phyloP scores from a whole-genome alignment of 495 filamentous ascomycete genomes.

The Cetradonia linearis region DNA sequence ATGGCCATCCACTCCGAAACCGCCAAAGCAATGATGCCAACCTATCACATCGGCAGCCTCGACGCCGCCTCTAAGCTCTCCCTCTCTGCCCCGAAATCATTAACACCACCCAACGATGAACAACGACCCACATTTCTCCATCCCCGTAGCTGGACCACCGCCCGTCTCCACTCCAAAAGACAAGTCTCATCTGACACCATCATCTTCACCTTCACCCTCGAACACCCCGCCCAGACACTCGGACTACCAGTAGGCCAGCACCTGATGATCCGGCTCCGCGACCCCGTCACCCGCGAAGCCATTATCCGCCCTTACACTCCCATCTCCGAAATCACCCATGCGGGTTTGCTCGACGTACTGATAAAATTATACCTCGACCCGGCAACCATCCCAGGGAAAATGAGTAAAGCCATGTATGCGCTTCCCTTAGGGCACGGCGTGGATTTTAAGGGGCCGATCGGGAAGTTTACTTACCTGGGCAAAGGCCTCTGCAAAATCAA shows the following conservation, averaged over 20 bases:
- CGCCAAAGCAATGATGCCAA: slow-evolving; percentile 83
- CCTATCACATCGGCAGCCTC: slow-evolving; percentile 78
- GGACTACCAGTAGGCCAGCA: slow-evolving; percentile 86
- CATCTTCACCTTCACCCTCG: slow-evolving; percentile 73
- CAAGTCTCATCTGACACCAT: slow-evolving; percentile 70
- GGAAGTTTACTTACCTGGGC: slow-evolving; percentile 75
- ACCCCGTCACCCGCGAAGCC: slow-evolving; percentile 54
- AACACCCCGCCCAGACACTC: slow-evolving; percentile 57
- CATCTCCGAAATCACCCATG: slow-evolving; percentile 52
- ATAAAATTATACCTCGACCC: slow-evolving; percentile 79
- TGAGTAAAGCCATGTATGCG: slow-evolving; percentile 72
- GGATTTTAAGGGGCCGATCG: slow-evolving; percentile 86
- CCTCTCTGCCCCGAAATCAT: slow-evolving; percentile 35
- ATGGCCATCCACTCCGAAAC: slow-evolving; percentile 90
- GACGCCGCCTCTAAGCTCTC: slow-evolving; percentile 45
- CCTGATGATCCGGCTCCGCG: slow-evolving; percentile 72
- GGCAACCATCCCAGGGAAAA: slow-evolving; percentile 50
- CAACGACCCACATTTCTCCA: slow-evolving; percentile 58
- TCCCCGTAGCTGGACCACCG: slow-evolving; percentile 58
- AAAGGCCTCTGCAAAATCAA: slow-evolving; percentile 54
- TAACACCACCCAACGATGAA: slow-evolving; percentile 25
- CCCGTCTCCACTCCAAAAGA: slow-evolving; percentile 53
- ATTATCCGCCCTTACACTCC: slow-evolving; percentile 89
- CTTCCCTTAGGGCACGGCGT: slow-evolving; percentile 59
- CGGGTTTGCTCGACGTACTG: slow-evolving; percentile 61